Evolutionary conservation across 1,284 basidiomycete genomes (phyloP), one percentile per base, ranked within the genome.

Genomic region (Ustilago trichophora): DNA sequence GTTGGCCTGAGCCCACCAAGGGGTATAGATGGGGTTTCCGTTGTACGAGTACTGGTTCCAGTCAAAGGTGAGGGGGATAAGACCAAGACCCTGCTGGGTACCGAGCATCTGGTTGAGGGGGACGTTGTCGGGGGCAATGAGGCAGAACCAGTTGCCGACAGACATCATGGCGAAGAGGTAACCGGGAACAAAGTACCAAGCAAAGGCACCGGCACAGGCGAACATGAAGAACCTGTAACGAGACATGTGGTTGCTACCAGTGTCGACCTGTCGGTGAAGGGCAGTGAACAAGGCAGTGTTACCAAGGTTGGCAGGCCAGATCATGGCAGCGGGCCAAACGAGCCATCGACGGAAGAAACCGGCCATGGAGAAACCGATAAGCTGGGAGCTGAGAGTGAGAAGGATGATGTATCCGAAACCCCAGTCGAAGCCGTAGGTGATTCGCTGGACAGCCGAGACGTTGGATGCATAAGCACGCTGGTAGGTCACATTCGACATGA

Each of bases 331-430:
- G 3, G 77, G 77, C 59, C 68, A 73, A 31, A 80, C 74, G 47
- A 79, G 64, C 58, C 71, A 74, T 29, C 66, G 45, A 15, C 75
- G 69, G 47, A 59, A 63, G 53, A 80, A 65, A 42, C 75, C 71
- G 13, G 78, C 75, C 48, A 75, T 67, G 16, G 70, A 54, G 44
- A 79, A 69, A 21, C 78, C 78, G 34, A 80, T 62, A 21, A 77
- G 75, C 62, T 86, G 85, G 2, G 84, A 84, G 11, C 83, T 84
- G 33, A 87, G 66, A 4, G 72, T 55, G 27, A 82, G 68, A 2
- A 82, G 68, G 31, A 82, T 69, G 43, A 85, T 84, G 76, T 84
- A 85, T 19, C 82, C 81, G 50, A 83, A 83, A 43, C 80, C 64
- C 31, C 59, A 65, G 56, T 69, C 60, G 29, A 64, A 69, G 11